These are phyloP conservation scores for Phylloporus rhodoxanthus DNA, from an alignment of 768 basidiomycete genomes.

Conservation along the genomic window DNA sequence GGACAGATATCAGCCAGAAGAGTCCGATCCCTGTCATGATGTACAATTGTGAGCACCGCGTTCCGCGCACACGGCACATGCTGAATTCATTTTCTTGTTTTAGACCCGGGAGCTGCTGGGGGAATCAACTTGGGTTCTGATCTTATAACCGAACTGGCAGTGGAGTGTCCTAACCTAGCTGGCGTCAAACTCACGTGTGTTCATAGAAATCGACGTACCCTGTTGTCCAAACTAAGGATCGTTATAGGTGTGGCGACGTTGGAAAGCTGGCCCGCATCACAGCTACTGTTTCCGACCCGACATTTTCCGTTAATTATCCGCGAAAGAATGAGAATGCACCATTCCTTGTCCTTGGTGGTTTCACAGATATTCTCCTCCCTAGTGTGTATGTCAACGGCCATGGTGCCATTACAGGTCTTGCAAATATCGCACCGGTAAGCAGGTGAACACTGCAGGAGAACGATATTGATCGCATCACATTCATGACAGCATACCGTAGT, in stretches of 20 bases:
- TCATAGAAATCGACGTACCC: not conserved
- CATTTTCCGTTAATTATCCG: slow-evolving; percentile 55
- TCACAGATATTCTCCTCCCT: slow-evolving; percentile 75
- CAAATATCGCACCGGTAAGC: slow-evolving; percentile 72
- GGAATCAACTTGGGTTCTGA: slow-evolving; percentile 92
- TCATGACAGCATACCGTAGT: slow-evolving; percentile 46
- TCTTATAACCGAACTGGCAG: slow-evolving; percentile 73
- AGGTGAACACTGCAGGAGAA: not conserved
- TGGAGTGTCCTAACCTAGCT: slow-evolving; percentile 66
- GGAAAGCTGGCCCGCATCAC: slow-evolving; percentile 86
- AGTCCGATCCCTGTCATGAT: slow-evolving; percentile 85
- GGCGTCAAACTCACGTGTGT: slow-evolving; percentile 89
- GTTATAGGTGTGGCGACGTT: slow-evolving; percentile 75
- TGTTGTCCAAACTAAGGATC: slow-evolving; percentile 5
- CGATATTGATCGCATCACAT: not conserved
- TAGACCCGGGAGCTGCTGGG: slow-evolving; percentile 81
- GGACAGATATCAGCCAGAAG: slow-evolving; percentile 66
- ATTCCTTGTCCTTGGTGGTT: slow-evolving; percentile 86
- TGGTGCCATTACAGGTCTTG: slow-evolving; percentile 88
- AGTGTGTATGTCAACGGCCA: slow-evolving; percentile 68
- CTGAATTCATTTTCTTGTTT: slow-evolving; percentile 1
- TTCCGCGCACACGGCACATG: not conserved
- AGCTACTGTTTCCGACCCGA: slow-evolving; percentile 51
- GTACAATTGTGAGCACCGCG: slow-evolving; percentile 67
- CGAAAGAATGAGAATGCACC: slow-evolving; percentile 60